phyloP scores from a whole-genome alignment of 345 rosid genomes.

The Rhizophora mangle region DNA sequence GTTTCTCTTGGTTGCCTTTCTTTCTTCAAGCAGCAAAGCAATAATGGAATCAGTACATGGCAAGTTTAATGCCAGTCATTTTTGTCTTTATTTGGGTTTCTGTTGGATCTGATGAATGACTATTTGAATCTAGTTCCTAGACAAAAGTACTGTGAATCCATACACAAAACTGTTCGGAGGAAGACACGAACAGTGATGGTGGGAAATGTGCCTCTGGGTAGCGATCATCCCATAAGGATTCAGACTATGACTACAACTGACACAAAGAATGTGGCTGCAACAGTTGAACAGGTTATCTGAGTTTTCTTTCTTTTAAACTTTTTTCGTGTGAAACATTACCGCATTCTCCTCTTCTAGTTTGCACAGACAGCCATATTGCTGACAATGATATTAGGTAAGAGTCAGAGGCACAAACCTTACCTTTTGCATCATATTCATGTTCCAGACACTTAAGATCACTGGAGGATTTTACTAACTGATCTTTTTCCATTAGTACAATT shows the following conservation, averaged over 20 bases:
- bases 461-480: neutral
- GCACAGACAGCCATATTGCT: neutral
- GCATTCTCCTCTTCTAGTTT: neutral
- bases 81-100: constrained; percentile 1
- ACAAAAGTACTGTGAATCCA: constrained; percentile 88
- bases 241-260: constrained; percentile 96
- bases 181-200: constrained; percentile 91
- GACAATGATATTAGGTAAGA: neutral
- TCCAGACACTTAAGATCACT: neutral
- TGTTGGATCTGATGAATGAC: constrained; percentile 11
- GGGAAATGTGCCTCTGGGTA: constrained; percentile 88
- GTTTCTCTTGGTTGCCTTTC: neutral
- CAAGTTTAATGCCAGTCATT: neutral
- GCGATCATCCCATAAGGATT: constrained; percentile 88
- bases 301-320: constrained; percentile 8
- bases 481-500: neutral
- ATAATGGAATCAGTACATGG: neutral
- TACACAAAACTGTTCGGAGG: constrained; percentile 83
- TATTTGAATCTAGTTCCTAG: constrained; percentile 66
- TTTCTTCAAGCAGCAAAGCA: neutral
- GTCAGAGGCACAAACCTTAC: neutral
- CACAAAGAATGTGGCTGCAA: constrained; percentile 86
- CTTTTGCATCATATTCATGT: neutral
- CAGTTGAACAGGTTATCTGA: constrained; percentile 77
- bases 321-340: neutral